Conservation (phyloP, 495 filamentous ascomycete genomes). For the Aspergillus hancockii region DNA sequence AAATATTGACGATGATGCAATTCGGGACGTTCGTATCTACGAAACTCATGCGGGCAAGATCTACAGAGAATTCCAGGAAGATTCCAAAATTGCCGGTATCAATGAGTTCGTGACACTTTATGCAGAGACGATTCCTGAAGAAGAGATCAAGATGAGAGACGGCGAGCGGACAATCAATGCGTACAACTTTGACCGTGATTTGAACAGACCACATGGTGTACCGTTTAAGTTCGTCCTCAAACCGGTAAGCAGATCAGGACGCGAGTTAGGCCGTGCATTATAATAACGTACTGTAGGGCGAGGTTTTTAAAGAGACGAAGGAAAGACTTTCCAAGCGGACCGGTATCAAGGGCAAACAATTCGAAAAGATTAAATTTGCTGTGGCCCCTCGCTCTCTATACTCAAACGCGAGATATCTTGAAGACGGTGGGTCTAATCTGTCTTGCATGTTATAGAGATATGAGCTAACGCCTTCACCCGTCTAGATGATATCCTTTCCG, state of each 20-base stretch:
- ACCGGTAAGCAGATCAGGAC: conserved; percentile 57
- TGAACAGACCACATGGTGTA: conserved; percentile 73
- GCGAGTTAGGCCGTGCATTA: not conserved
- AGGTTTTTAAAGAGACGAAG: conserved; percentile 87
- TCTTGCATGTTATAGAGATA: not conserved
- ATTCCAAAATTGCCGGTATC: conserved; percentile 67
- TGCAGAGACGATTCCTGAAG: conserved; percentile 77
- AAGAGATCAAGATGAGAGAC: conserved; percentile 64
- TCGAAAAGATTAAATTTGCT: conserved; percentile 98
- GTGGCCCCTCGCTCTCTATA: conserved; percentile 69
- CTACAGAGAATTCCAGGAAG: conserved; percentile 66
- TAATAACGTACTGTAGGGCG: conserved; percentile 57
- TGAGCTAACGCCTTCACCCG: conserved; percentile 19
- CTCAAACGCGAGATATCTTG: conserved; percentile 76
- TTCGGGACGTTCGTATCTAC: conserved; percentile 70
- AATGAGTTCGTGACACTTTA: conserved; percentile 84
- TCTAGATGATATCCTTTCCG: conserved; percentile 80
- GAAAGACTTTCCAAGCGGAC: conserved; percentile 85
- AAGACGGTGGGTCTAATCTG: conserved; percentile 71
- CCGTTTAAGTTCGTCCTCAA: conserved; percentile 91
- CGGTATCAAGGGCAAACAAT: conserved; percentile 94
- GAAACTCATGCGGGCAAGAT: conserved; percentile 78
- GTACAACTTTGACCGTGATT: conserved; percentile 90
- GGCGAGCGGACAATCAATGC: conserved; percentile 67
- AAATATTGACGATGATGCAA: conserved; percentile 70